A percentile compares a stretch with the other conserved stretches of the same genome.
Evolutionary conservation across 139 green algal genomes (phyloP).

Genomic region (Yamagishiella unicocca): DNA sequence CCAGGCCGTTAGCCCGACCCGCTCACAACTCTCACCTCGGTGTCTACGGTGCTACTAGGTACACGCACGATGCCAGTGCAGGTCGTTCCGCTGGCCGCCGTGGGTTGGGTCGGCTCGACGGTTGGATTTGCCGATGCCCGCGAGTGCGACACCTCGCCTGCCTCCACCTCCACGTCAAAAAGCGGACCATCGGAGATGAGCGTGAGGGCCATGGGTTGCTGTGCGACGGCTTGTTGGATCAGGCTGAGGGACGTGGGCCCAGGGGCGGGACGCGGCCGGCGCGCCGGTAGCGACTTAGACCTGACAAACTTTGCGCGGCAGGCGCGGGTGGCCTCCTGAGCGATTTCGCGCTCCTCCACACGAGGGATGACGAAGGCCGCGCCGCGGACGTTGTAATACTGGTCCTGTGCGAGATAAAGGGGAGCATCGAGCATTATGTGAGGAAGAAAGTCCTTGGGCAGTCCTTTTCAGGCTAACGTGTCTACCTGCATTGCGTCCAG

Average conservation of each 20-base stretch:
- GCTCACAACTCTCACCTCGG: neutral
- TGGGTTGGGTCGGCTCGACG: too few relatives aligned
- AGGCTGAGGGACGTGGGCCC: conserved; percentile 16
- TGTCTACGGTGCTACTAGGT: neutral
- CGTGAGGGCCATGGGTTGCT: conserved; percentile 5
- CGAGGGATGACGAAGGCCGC: conserved; percentile 25
- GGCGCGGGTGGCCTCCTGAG: neutral
- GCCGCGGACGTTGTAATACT: conserved; percentile 42
- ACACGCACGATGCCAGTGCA: conserved; percentile 46
- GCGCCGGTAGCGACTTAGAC: conserved; percentile 13
- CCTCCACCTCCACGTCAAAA: conserved; percentile 23
- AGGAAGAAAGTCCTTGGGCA: neutral
- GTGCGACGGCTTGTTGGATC: conserved; percentile 9
- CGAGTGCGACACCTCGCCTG: too few relatives aligned
- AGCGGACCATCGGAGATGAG: conserved; percentile 20
- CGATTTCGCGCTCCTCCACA: conserved; percentile 22
- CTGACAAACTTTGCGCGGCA: conserved; percentile 18
- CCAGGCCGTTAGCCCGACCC: too few relatives aligned
- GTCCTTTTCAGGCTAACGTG: neutral
- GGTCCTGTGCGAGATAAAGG: neutral
- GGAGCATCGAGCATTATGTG: neutral
- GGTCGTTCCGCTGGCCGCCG: too few relatives aligned
- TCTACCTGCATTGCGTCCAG: conserved; percentile 37
- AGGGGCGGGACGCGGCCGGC: neutral
- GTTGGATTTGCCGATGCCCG: too few relatives aligned